phyloP scores from a whole-genome alignment of 2,329 filamentous ascomycete species.

The Ophiostoma ips region DNA sequence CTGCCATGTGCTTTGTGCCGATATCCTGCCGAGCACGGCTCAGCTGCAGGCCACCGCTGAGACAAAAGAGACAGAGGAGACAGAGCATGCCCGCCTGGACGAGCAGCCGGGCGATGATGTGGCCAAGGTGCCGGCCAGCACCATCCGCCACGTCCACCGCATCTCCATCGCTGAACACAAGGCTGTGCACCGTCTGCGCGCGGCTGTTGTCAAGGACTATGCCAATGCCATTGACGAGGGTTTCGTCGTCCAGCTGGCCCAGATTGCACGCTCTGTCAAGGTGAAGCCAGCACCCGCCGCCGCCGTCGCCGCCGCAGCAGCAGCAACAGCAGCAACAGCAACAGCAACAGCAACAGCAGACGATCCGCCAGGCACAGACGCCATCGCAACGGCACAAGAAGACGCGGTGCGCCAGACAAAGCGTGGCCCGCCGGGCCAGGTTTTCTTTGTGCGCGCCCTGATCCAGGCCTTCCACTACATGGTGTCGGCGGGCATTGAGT shows the following conservation, averaged over 20 bases:
- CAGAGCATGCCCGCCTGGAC: no score
- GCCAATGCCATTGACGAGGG: neutral
- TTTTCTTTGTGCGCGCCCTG: constrained; percentile 4
- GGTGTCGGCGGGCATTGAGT: neutral
- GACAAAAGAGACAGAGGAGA: no score
- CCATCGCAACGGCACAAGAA: neutral
- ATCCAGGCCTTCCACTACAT: constrained; percentile 9
- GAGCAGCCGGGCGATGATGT: neutral
- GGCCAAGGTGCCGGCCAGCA: neutral
- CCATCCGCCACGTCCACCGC: neutral
- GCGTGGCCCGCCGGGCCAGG: neutral
- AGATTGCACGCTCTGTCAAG: constrained; percentile 4
- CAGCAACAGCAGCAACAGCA: no score
- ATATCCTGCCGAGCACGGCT: neutral
- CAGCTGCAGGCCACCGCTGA: no score
- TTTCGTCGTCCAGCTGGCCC: neutral
- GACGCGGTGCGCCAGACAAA: neutral
- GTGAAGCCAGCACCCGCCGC: no score
- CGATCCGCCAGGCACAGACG: no score
- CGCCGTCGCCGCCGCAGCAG: no score
- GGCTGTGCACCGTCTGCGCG: constrained; percentile 5
- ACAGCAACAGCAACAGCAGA: no score
- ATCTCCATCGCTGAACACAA: constrained; percentile 7
- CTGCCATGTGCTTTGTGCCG: constrained; percentile 7
- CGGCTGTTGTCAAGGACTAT: neutral